Evolutionary conservation across 2,329 filamentous ascomycete genomes (phyloP).

Genomic region (Conoideocrella luteorostrata): DNA sequence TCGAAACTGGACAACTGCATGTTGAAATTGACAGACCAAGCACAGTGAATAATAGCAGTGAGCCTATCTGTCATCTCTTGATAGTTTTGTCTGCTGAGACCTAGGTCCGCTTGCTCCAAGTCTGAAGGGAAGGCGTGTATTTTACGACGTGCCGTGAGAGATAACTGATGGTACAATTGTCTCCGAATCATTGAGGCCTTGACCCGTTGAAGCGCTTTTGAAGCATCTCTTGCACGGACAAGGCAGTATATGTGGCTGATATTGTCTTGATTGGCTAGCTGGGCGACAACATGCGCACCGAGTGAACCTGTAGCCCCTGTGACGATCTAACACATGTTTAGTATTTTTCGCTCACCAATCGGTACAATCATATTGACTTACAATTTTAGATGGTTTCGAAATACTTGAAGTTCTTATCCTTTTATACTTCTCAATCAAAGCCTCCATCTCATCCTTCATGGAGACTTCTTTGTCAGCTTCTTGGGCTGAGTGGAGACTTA

Average conservation of each 20-base stretch:
- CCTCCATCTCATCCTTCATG: neutral
- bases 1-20: slow-evolving; percentile 42
- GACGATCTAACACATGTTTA: slow-evolving; percentile 28
- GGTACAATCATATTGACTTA: neutral
- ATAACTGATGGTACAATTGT: slow-evolving; percentile 30
- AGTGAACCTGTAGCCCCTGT: slow-evolving; percentile 61
- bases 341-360: slow-evolving; percentile 24
- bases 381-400: no score
- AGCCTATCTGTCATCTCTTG: slow-evolving; percentile 24
- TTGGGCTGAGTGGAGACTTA: neutral
- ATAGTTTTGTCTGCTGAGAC: slow-evolving; percentile 15
- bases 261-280: slow-evolving; percentile 55
- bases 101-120: slow-evolving; percentile 10
- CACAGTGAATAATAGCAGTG: slow-evolving; percentile 41
- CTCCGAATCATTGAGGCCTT: slow-evolving; percentile 10
- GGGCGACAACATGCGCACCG: slow-evolving; percentile 52
- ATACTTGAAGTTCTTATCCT: no score
- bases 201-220: neutral
- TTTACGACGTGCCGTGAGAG: slow-evolving; percentile 20
- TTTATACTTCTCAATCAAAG: slow-evolving; percentile 1
- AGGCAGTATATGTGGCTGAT: slow-evolving; percentile 44
- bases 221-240: slow-evolving; percentile 33
- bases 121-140: slow-evolving; percentile 15
- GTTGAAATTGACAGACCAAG: slow-evolving; percentile 54
- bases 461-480: neutral